Base-by-base conservation (phyloP, 768 basidiomycete species). In the Auriculariales sp. region DNA sequence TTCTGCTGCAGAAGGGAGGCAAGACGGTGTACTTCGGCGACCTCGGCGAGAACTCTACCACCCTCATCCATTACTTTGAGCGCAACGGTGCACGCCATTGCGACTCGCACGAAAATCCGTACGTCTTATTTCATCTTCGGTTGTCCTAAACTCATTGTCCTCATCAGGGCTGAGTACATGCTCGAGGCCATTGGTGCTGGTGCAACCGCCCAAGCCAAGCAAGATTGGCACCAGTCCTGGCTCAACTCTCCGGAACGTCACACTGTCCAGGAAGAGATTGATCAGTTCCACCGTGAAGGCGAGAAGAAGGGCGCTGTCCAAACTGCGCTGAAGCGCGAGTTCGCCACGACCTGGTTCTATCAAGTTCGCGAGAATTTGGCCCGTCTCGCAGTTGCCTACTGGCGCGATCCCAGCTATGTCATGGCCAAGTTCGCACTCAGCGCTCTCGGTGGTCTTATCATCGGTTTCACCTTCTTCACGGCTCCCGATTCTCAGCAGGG, bases 1-100 rank as follows among this genome's bases (percentile, higher is more conserved):
- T 93, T 6, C 71, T 94, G 0, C 70, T 94, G 3, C 73, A 78
- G 39, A 77, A 78, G 55, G 90, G 91, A 11, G 91, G 91, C 22
- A 64, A 82, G 56, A 80, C 71, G 3, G 81, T 81, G 6, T 87
- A 83, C 63, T 83, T 82, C 54, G 82, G 83, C 7, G 79, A 85
- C 48, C 60, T 88, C 24, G 87, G 88, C 1, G 54, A 65, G 17
- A 74, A 81, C 51, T 70, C 84, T 0, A 60, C 69, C 6, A 74
- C 74, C 0, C 61, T 92, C 17, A 76, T 89, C 49, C 59, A 71
- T n/a, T 92, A 93, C 62, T 89, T 93, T 53, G 79, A 87, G 60
- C 57, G 59, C 3, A 78, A 79, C 46, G 85, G 86, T 28, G 78
- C 76, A 0, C 68, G 77, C 2, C 57, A 56, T n/a, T 91, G 89